Percentiles rank a stretch among this genome's conserved stretches.
Conservation (phyloP, 495 filamentous ascomycete genomes). For the Penicillium goetzii region DNA sequence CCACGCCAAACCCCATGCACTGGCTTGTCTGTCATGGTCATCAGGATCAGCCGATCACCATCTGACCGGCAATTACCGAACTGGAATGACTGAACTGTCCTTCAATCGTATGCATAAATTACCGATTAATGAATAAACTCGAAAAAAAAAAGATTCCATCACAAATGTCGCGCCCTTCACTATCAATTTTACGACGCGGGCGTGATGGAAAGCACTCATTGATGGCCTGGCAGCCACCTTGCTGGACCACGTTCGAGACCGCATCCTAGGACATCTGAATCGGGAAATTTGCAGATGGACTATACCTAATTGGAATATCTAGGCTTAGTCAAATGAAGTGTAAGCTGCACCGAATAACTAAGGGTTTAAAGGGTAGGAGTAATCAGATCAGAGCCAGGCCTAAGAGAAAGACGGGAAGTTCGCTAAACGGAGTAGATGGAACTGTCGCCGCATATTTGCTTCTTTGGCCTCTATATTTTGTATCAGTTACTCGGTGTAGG, state of each 20-base stretch:
- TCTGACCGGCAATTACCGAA: constrained; percentile 7
- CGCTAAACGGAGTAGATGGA: constrained; percentile 2
- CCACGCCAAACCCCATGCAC: constrained; percentile 14
- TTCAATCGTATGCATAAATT: background rate
- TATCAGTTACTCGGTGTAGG: background rate
- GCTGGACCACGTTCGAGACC: constrained; percentile 31
- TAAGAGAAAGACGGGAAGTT: background rate
- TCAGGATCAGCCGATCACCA: constrained; percentile 8
- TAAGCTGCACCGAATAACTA: too few species aligned
- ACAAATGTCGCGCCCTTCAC: constrained; percentile 15
- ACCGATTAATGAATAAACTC: background rate
- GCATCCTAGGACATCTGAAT: constrained; percentile 18
- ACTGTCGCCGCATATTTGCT: constrained; percentile 13
- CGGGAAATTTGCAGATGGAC: constrained; percentile 24
- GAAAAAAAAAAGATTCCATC: background rate
- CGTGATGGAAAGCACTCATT: constrained; percentile 16
- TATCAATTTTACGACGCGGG: constrained; percentile 9
- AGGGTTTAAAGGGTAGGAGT: too few species aligned
- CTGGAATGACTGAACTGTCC: constrained; percentile 1
- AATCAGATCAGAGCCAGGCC: background rate
- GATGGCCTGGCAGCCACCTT: constrained; percentile 26
- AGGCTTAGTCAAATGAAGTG: background rate
- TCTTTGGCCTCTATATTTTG: constrained; percentile 11
- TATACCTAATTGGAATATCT: background rate
- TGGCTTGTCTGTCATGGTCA: constrained; percentile 14